Base-by-base conservation (phyloP, 139 green algal genomes). In the Spirogloea muscicola region DNA sequence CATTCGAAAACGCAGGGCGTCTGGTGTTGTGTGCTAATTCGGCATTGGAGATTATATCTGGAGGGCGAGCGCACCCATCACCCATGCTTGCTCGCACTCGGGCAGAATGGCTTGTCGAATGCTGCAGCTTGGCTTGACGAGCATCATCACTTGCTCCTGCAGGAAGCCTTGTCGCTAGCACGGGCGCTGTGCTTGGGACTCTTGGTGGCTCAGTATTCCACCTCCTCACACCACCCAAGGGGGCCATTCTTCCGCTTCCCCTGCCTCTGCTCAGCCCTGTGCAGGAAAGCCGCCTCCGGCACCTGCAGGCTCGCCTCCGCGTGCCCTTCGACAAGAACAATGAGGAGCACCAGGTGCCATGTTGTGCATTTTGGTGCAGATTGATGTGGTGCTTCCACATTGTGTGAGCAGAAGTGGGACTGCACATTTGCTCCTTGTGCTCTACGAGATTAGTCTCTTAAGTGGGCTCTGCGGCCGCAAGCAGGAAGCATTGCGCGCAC, bases 401-500 rank as follows among this genome's bases (percentile, higher is more conserved):
- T 21, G 21, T 55, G 46, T 55, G 46, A 21, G 21, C 21, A 55
- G 46, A 21, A 21, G 21, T 21, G 46, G 21, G 21, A 55, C 46
- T 55, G 46, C 46, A 55, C 46, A 31, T 55, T 55, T 55, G 46
- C 46, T 31, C 21, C 21, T 21, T 55, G 21, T 31, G 46, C 21
- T 55, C 21, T 21, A 21, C 21, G 21, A 21, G 21, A 31, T 62
- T 6, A 62, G 9, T 33, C 40, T 33, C 40, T 7, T 6, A 62
- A 38, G 40, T 62, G 52, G 65, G 16, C 68, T 74, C 10, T 7
- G 7, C 40, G 58, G 5, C 7, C n/a, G n/a, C n/a, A 18, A 9
- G 65, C 70, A 79, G 65, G 65, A 75, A 10, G 66, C 73, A n/a
- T 51, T 81, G 1, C 48, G 42, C 6, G 44, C 33, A 40, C 49